Evolutionary conservation across 2,329 filamentous ascomycete genomes (phyloP).

Genomic region (Aspergillus quadricinctus): DNA sequence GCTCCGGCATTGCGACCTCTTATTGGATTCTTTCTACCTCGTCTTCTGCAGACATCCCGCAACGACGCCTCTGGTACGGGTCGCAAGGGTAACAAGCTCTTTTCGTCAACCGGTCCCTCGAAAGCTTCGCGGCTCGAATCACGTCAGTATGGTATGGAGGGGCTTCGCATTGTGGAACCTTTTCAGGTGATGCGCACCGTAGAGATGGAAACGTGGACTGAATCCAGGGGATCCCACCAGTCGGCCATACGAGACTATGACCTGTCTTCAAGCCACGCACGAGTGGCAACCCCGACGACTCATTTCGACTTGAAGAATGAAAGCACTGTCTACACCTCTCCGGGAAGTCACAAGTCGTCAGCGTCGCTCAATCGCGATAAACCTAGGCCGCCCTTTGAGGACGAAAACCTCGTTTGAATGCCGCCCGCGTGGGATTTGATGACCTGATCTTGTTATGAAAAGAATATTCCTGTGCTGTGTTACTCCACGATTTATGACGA

Average conservation of each 20-base stretch:
- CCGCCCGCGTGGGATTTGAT: background rate
- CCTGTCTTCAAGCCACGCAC: conserved; percentile 14
- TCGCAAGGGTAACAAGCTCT: conserved; percentile 18
- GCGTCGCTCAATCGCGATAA: conserved; percentile 9
- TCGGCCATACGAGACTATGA: conserved; percentile 11
- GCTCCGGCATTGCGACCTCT: conserved; percentile 35
- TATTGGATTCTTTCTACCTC: conserved; percentile 28
- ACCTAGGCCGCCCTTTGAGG: conserved; percentile 1
- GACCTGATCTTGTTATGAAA: background rate
- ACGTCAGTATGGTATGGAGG: conserved; percentile 14
- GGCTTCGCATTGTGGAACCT: conserved; percentile 14
- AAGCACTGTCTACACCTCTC: conserved; percentile 16
- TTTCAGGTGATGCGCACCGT: conserved; percentile 33
- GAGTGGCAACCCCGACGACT: conserved; percentile 9
- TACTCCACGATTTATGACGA: background rate
- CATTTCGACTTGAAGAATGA: conserved; percentile 17
- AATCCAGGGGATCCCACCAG: conserved; percentile 17
- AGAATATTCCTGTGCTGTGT: background rate
- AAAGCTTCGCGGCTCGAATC: conserved; percentile 12
- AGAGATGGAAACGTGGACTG: conserved; percentile 32
- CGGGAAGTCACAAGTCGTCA: conserved; percentile 18
- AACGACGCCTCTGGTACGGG: conserved; percentile 16
- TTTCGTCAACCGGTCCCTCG: conserved; percentile 20
- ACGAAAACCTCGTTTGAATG: background rate
- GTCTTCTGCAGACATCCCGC: conserved; percentile 25